phyloP scores from a whole-genome alignment of 768 basidiomycete species.

The Arthromyces matolae region DNA sequence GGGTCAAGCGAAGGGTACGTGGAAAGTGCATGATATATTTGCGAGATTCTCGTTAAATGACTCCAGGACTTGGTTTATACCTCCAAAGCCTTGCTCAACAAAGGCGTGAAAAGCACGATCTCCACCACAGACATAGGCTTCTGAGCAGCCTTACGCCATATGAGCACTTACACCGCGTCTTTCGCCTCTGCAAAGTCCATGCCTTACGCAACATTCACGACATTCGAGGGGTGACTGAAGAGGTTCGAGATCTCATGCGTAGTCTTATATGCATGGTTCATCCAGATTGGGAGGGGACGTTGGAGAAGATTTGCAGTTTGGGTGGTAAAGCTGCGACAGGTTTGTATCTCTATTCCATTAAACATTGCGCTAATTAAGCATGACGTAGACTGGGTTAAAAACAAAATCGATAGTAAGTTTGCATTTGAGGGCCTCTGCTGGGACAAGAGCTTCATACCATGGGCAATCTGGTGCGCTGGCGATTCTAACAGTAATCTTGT shows the following conservation, averaged over 20 bases:
- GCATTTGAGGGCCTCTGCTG: conserved; percentile 22
- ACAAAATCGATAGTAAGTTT: conserved; percentile 23
- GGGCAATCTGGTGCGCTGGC: conserved; percentile 21
- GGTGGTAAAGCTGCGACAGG: conserved; percentile 21
- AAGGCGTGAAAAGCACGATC: conserved; percentile 10
- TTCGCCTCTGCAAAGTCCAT: conserved; percentile 22
- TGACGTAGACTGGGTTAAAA: conserved; percentile 24
- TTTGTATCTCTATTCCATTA: not conserved
- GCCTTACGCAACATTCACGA: conserved; percentile 22
- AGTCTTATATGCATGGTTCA: conserved; percentile 22
- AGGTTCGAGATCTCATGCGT: conserved; percentile 19
- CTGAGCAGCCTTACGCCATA: conserved; percentile 16
- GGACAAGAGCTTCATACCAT: too few species aligned
- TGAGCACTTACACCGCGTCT: conserved; percentile 20
- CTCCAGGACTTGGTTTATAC: conserved; percentile 20
- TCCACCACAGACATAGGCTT: conserved; percentile 17
- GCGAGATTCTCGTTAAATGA: conserved; percentile 2
- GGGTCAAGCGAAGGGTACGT: conserved; percentile 21
- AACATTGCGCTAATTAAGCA: not conserved
- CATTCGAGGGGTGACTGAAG: conserved; percentile 6
- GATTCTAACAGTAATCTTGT: conserved; percentile 22
- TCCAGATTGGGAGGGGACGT: conserved; percentile 16
- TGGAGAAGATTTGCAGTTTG: conserved; percentile 11
- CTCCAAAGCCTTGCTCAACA: conserved; percentile 14
- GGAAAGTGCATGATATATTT: not conserved